Evolutionary conservation across 2,329 filamentous ascomycete genomes (phyloP).

Genomic region (Celoporthe dispersa): DNA sequence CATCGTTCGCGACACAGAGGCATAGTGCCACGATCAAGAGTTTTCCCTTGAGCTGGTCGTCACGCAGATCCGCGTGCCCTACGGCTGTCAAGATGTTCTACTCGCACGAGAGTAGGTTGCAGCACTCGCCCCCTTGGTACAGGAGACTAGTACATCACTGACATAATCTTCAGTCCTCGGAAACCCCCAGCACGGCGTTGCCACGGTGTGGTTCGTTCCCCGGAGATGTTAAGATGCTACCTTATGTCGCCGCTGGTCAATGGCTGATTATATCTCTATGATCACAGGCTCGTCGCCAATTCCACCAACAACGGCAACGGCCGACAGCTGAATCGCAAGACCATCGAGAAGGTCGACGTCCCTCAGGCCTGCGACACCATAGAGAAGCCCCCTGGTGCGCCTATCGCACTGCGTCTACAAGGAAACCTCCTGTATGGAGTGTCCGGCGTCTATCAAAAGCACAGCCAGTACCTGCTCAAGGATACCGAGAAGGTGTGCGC

Average conservation of each 20-base stretch:
- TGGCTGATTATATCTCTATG: constrained; percentile 9
- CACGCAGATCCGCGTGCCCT: constrained; percentile 5
- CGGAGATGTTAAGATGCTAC: background rate
- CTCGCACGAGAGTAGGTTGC: constrained; percentile 83
- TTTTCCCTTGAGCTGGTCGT: background rate
- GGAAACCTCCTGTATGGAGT: constrained; percentile 87
- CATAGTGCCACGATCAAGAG: background rate
- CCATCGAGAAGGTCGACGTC: constrained; percentile 87
- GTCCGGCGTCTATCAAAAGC: constrained; percentile 82
- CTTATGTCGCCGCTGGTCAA: background rate
- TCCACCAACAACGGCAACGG: constrained; percentile 73
- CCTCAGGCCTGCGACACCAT: constrained; percentile 89
- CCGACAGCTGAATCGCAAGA: constrained; percentile 79
- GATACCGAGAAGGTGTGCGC: constrained; percentile 78
- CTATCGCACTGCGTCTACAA: constrained; percentile 88
- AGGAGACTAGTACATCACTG: constrained; percentile 30
- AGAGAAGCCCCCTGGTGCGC: constrained; percentile 73
- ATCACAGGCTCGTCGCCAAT: constrained; percentile 83
- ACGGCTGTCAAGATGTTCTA: constrained; percentile 75
- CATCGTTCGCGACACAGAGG: background rate
- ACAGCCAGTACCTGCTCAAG: constrained; percentile 82
- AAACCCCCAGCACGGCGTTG: constrained; percentile 85
- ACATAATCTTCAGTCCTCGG: constrained; percentile 67
- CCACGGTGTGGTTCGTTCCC: constrained; percentile 81
- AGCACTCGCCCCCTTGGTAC: background rate